phyloP scores from a whole-genome alignment of 2,329 filamentous ascomycete species.

The Zymoseptoria brevis region DNA sequence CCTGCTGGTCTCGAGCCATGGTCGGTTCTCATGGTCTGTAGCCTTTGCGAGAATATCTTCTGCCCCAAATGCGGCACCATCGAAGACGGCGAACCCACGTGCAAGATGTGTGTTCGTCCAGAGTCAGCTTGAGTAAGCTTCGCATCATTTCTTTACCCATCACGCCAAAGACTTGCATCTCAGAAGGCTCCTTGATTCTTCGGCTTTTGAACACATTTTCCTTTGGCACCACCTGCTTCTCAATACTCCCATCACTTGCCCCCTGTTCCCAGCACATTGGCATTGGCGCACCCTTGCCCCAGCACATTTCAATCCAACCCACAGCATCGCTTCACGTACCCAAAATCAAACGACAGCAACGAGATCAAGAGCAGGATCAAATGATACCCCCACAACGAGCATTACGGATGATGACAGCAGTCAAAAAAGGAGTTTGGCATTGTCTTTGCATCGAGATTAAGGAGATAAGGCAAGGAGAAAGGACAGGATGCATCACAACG shows the following conservation, averaged over 20 bases:
- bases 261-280: background rate
- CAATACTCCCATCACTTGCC: background rate
- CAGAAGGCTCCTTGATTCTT: background rate
- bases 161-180: background rate
- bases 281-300: background rate
- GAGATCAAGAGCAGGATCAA: background rate
- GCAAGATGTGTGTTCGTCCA: background rate
- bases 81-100: background rate
- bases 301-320: background rate
- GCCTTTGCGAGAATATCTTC: background rate
- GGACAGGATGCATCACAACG: background rate
- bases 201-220: background rate
- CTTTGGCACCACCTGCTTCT: background rate
- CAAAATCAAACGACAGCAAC: background rate
- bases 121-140: background rate
- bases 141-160: background rate
- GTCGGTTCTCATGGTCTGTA: background rate
- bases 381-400: background rate
- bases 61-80: background rate
- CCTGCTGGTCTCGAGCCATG: background rate
- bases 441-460: background rate
- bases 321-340: too few relatives aligned
- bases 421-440: background rate
- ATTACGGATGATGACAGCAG: background rate
- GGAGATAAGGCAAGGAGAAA: too few relatives aligned